phyloP scores from a whole-genome alignment of 805 yeast genomes.

The Schizosaccharomyces cryophilus region DNA sequence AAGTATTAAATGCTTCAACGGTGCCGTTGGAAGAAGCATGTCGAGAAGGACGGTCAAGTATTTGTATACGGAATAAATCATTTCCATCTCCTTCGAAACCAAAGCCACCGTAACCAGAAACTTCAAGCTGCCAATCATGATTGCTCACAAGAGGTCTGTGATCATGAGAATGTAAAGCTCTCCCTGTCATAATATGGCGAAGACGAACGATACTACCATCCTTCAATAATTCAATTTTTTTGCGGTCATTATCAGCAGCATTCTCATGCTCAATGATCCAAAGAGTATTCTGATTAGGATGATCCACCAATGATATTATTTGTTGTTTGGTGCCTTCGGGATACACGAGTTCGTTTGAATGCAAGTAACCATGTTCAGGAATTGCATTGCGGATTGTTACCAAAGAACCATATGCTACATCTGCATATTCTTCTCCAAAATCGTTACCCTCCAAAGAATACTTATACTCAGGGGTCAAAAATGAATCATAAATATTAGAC shows the following conservation, averaged over 20 bases:
- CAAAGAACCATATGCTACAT: conserved; percentile 46
- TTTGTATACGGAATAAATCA: conserved; percentile 44
- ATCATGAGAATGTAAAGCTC: conserved; percentile 45
- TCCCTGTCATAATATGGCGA: conserved; percentile 45
- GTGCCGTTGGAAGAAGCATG: conserved; percentile 17
- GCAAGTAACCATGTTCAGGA: conserved; percentile 54
- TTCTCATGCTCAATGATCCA: conserved; percentile 31
- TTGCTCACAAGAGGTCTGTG: conserved; percentile 71
- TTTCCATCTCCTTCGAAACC: conserved; percentile 40
- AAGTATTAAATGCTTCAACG: conserved; percentile 35
- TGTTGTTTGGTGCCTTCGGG: conserved; percentile 47
- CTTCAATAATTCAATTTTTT: conserved; percentile 22
- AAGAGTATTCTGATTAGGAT: conserved; percentile 39
- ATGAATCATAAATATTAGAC: conserved; percentile 35
- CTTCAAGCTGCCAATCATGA: conserved; percentile 74
- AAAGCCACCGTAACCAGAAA: conserved; percentile 41
- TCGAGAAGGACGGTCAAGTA: conserved; percentile 18
- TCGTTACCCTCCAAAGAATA: conserved; percentile 25
- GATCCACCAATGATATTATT: conserved; percentile 51
- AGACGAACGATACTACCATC: conserved; percentile 37
- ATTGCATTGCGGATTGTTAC: conserved; percentile 47
- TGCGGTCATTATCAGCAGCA: conserved; percentile 10
- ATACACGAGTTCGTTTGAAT: conserved; percentile 45
- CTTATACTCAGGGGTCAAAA: conserved; percentile 45
- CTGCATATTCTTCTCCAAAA: conserved; percentile 28